Base-by-base conservation (phyloP, 305 asterid species). In the Coffea humblotiana region DNA sequence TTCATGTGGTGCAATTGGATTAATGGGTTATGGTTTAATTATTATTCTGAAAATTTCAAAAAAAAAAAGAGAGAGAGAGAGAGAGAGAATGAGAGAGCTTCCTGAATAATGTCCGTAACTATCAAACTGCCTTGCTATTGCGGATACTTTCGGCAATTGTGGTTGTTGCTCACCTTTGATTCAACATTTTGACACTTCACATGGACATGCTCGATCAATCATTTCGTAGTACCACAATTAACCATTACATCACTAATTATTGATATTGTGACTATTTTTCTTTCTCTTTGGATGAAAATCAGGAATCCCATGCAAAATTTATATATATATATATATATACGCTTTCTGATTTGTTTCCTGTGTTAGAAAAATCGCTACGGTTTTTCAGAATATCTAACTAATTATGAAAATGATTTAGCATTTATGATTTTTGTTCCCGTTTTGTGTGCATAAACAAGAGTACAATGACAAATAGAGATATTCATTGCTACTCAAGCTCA, bases 181-280 rank as follows among this genome's bases (percentile, higher is more conserved):
- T 73, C 64, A 54, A 54, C 75, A 78, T 12, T 23, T 48, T 78
- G 69, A 37, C 60, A 23, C 37, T 71, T 47, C 58, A 10, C 27
- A 40, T 7, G 29, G 60, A 78, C 76, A 78, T 68, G 37, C 5
- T 52, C 76, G 1, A 78, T 78, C 80, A 68, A 68, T 77, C 81
- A 78, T 69, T 61, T 35, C 23, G 18, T 56, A 10, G n/a, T 48
- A 32, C 16, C 52, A 65, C 1, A 11, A 47, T 27, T 29, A 8
- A 12, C 9, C 8, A 35, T 15, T 67, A 67, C n/a, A 32, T 32
- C 47, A 35, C 2, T 13, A 2, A 4, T 1, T 35, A 6, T 13
- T 67, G 19, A 29, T 35, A 2, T 25, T n/a, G 37, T 67, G 48
- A 67, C 48, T 40, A 15, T 67, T 29, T 67, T 67, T 32, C 32